These are phyloP conservation scores for Margaritispora aquatica DNA, from an alignment of 495 filamentous ascomycete genomes.

Conservation along the genomic window DNA sequence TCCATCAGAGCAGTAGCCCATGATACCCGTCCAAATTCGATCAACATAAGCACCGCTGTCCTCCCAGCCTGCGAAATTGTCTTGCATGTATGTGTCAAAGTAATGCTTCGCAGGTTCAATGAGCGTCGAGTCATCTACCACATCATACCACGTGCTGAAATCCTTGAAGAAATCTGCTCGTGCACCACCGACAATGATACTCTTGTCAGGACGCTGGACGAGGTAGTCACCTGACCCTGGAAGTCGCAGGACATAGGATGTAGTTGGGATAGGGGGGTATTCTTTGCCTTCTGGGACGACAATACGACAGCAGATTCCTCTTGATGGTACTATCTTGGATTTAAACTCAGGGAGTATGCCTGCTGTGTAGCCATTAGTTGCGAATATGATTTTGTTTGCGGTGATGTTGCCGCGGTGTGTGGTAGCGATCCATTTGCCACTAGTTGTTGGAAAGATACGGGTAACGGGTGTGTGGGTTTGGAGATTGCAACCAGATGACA, in stretches of 20 bases:
- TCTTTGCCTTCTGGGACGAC: not conserved
- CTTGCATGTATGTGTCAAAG: constrained; percentile 29
- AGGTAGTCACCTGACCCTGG: constrained; percentile 36
- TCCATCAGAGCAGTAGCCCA: constrained; percentile 34
- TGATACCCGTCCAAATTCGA: constrained; percentile 53
- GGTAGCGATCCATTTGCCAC: constrained; percentile 34
- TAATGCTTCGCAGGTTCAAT: constrained; percentile 35
- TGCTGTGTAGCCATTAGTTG: constrained; percentile 67
- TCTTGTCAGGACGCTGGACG: constrained; percentile 41
- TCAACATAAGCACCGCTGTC: constrained; percentile 47
- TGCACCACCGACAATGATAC: constrained; percentile 47
- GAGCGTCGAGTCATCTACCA: constrained; percentile 40
- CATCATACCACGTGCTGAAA: constrained; percentile 37
- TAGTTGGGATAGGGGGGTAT: not conserved
- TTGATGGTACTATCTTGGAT: constrained; percentile 6
- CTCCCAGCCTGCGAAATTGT: constrained; percentile 32
- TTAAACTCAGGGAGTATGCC: constrained; percentile 38
- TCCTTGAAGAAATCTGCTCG: constrained; percentile 30
- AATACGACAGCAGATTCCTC: constrained; percentile 3
- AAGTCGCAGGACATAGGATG: not conserved
- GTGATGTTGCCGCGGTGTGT: constrained; percentile 49
- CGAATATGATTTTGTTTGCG: constrained; percentile 51
- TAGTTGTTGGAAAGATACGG: constrained; percentile 24
- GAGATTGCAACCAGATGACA: constrained; percentile 49
- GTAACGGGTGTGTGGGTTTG: constrained; percentile 55